Evolutionary conservation across 2,329 filamentous ascomycete species (phyloP).

Genomic region (Pyricularia grisea): DNA sequence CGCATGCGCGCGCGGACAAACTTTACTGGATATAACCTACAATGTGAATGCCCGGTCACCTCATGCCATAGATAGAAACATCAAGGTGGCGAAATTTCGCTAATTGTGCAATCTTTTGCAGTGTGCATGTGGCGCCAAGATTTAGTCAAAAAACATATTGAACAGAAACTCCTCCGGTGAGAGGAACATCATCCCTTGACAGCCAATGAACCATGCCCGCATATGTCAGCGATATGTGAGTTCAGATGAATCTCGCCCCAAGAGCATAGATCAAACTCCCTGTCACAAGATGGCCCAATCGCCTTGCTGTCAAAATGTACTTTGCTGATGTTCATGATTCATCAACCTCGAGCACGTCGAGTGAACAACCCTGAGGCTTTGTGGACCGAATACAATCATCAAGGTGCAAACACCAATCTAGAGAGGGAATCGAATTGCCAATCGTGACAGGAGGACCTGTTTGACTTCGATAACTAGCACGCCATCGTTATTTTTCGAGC

Average conservation of each 20-base stretch:
- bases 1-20: background rate
- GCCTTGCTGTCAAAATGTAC: background rate
- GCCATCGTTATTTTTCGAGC: background rate
- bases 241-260: background rate
- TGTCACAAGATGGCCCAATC: background rate
- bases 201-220: background rate
- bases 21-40: background rate
- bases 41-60: background rate
- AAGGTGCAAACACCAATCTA: background rate
- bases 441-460: too few species aligned
- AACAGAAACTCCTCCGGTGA: background rate
- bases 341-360: background rate
- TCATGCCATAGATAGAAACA: background rate
- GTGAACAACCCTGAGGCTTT: background rate
- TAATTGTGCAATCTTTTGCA: background rate
- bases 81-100: background rate
- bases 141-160: background rate
- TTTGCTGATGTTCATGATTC: background rate
- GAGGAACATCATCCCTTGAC: background rate
- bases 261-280: background rate
- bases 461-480: background rate
- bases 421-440: too few species aligned
- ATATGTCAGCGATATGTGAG: background rate
- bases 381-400: background rate
- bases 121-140: background rate